Evolutionary conservation across 805 yeast genomes (phyloP).

Genomic region (Candida sakaeoensis): DNA sequence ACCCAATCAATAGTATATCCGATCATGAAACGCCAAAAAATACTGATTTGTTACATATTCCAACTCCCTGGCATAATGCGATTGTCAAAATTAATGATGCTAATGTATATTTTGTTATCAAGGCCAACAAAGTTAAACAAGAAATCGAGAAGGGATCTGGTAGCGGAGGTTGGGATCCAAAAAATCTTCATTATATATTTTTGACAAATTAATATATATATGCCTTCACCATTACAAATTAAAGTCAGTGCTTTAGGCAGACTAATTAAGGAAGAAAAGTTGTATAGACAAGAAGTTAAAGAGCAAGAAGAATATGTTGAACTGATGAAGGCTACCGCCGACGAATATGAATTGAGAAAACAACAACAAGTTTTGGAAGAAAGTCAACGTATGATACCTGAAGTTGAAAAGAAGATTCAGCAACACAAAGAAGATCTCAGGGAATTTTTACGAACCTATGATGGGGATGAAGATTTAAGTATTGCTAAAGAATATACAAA

Average conservation of each 20-base stretch:
- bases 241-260: constrained; percentile 67
- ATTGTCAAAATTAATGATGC: constrained; percentile 41
- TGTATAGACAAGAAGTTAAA: constrained; percentile 56
- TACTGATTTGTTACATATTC: constrained; percentile 57
- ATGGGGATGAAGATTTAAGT: constrained; percentile 25
- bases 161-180: constrained; percentile 22
- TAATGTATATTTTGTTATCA: constrained; percentile 22
- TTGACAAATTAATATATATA: constrained; percentile 19
- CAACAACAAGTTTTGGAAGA: constrained; percentile 36
- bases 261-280: constrained; percentile 60
- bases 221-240: constrained; percentile 68
- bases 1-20: constrained; percentile 44
- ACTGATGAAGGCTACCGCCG: constrained; percentile 46
- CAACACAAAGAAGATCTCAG: constrained; percentile 15
- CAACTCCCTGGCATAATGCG: constrained; percentile 66
- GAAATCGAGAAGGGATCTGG: constrained; percentile 17
- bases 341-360: constrained; percentile 62
- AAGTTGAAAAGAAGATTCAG: constrained; percentile 19
- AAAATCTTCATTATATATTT: constrained; percentile 10
- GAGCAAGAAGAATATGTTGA: constrained; percentile 52
- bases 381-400: constrained; percentile 35
- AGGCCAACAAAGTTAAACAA: constrained; percentile 16
- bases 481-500: constrained; percentile 17
- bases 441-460: constrained; percentile 13
- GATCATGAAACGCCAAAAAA: constrained; percentile 35